Base-by-base conservation (phyloP, 352 stramenopile species). In the Phytophthora hibernalis region DNA sequence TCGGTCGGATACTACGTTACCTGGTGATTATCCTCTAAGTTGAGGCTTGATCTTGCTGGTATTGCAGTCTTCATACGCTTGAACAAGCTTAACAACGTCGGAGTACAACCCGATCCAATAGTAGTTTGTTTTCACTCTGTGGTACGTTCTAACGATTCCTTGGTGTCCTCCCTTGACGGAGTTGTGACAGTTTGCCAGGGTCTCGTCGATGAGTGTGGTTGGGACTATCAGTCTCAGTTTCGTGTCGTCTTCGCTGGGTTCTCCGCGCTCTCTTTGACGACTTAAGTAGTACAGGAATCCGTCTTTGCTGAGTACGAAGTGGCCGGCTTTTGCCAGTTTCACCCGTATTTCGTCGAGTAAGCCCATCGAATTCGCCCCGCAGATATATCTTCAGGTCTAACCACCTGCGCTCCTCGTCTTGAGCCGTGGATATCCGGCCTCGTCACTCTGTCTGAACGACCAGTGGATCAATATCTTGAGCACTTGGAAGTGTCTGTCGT, bases 21-120 rank as follows among this genome's bases (percentile, higher is more conserved):
- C n/a, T n/a, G n/a, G n/a, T n/a, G n/a, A n/a, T n/a, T n/a, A n/a
- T n/a, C n/a, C n/a, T n/a, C n/a, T n/a, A n/a, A n/a, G n/a, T n/a
- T n/a, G n/a, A n/a, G n/a, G n/a, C n/a, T n/a, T n/a, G n/a, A n/a
- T n/a, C n/a, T n/a, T n/a, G n/a, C n/a, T n/a, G n/a, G n/a, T n/a
- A n/a, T n/a, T n/a, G n/a, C n/a, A n/a, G n/a, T n/a, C n/a, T n/a
- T n/a, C n/a, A n/a, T n/a, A n/a, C n/a, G n/a, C 3, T n/a, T n/a
- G n/a, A n/a, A 62, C 30, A 16, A 53, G 54, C n/a, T 61, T 61
- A 3, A 44, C 42, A 9, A 47, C 57, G 13, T 65, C 48, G 0
- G 58, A 30, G 20, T 66, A 66, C 2, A 65, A n/a, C 1, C 58
- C 2, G n/a, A n/a, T n/a, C n/a, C n/a, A n/a, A n/a, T n/a, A n/a